Percentiles rank a stretch among this genome's conserved stretches.
Conservation (phyloP, 2,329 filamentous ascomycete genomes). For the Verticillium nubilum region DNA sequence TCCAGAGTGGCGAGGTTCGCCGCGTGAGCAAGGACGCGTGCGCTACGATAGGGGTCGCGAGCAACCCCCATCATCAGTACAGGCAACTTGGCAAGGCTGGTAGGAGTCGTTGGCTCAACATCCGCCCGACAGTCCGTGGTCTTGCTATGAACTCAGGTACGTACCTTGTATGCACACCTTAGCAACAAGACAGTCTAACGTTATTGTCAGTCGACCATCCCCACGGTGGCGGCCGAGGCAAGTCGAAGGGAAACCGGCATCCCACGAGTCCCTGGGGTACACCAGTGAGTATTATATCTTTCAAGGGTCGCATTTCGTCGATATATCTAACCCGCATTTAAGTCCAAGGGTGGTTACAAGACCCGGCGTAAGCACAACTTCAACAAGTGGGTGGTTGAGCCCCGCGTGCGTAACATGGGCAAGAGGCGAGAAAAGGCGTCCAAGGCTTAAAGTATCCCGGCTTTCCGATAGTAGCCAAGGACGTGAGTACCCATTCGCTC, state of each 20-base stretch:
- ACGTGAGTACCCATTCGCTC: no score
- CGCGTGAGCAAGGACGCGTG: constrained; percentile 88
- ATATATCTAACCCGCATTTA: not conserved
- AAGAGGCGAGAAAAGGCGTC: constrained; percentile 68
- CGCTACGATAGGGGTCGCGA: constrained; percentile 88
- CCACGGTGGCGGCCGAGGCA: constrained; percentile 97
- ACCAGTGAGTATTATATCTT: constrained; percentile 59
- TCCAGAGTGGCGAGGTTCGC: constrained; percentile 91
- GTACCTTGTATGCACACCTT: constrained; percentile 17
- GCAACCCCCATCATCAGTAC: constrained; percentile 90
- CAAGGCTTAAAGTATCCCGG: not conserved
- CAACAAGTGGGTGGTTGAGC: constrained; percentile 86
- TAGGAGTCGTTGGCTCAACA: constrained; percentile 87
- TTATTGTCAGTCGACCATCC: constrained; percentile 73
- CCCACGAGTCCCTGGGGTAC: constrained; percentile 96
- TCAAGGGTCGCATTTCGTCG: not conserved
- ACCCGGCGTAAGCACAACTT: constrained; percentile 82
- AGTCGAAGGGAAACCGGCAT: constrained; percentile 96
- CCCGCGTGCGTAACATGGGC: constrained; percentile 83
- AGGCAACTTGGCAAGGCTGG: constrained; percentile 91
- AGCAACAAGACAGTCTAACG: constrained; percentile 3
- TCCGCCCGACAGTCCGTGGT: constrained; percentile 92
- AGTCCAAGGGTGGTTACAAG: constrained; percentile 86
- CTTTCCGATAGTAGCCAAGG: no score
- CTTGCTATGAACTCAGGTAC: constrained; percentile 94